Percentiles rank a stretch among this genome's conserved stretches.
phyloP scores from a whole-genome alignment of 2,329 filamentous ascomycete species.

The Pestalotiopsis sp. region DNA sequence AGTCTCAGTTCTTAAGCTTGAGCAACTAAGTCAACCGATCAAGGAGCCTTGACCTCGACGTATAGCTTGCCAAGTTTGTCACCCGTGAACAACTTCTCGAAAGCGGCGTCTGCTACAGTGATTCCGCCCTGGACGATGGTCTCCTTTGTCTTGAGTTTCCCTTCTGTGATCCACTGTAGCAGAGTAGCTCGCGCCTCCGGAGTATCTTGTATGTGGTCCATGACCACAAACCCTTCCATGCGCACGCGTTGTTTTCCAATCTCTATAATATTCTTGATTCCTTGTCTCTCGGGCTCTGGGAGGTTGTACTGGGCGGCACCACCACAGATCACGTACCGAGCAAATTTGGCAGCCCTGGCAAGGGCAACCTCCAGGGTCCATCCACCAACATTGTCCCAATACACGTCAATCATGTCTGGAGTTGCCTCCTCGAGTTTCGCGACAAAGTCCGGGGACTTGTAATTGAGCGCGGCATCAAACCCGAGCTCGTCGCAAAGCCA shows the following conservation, averaged over 20 bases:
- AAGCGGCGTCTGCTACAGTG: conserved; percentile 61
- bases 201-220: conserved; percentile 66
- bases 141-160: conserved; percentile 72
- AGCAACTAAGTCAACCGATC: neutral
- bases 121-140: conserved; percentile 71
- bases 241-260: neutral
- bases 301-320: conserved; percentile 1
- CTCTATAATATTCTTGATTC: neutral
- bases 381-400: conserved; percentile 54
- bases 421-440: conserved; percentile 9
- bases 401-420: conserved; percentile 52
- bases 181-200: conserved; percentile 61
- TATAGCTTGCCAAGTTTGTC: conserved; percentile 66
- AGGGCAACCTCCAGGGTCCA: conserved; percentile 49
- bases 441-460: conserved; percentile 49
- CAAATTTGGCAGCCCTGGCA: conserved; percentile 36
- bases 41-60: neutral
- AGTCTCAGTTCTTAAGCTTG: too few relatives aligned
- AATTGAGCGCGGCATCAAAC: conserved; percentile 57
- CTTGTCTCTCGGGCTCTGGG: neutral
- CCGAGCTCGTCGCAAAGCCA: conserved; percentile 51
- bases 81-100: conserved; percentile 68
- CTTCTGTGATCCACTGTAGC: conserved; percentile 68
- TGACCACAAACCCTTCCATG: conserved; percentile 72
- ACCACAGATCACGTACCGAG: neutral